phyloP scores from a whole-genome alignment of 768 basidiomycete species.

The Termitomyces sp. region DNA sequence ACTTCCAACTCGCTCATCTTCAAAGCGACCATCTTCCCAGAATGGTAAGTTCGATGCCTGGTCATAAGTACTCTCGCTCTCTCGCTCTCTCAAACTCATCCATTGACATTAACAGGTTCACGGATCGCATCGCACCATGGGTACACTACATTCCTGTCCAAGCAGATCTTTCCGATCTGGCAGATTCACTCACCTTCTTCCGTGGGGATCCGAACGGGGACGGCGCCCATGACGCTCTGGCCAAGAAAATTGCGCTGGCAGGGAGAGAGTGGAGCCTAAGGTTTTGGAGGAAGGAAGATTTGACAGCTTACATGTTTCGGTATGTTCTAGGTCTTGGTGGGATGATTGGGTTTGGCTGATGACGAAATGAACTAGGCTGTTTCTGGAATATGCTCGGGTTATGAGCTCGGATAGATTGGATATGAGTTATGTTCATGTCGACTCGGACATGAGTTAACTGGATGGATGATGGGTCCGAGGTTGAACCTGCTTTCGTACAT shows the following conservation, averaged over 20 bases:
- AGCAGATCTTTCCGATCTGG: conserved; percentile 58
- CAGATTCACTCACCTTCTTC: conserved; percentile 73
- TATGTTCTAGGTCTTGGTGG: conserved; percentile 13
- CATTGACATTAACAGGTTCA: conserved; percentile 36
- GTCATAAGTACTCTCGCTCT: background rate
- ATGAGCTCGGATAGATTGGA: conserved; percentile 41
- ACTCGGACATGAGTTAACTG: background rate
- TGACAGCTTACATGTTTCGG: conserved; percentile 59
- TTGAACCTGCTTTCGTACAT: too few relatives aligned
- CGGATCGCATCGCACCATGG: conserved; percentile 56
- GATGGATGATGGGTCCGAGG: background rate
- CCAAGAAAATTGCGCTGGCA: conserved; percentile 48
- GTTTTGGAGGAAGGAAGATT: conserved; percentile 60
- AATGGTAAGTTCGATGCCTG: conserved; percentile 40
- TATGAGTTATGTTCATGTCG: conserved; percentile 29
- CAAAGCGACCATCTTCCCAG: conserved; percentile 63
- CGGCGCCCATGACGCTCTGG: conserved; percentile 56
- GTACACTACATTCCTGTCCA: conserved; percentile 73
- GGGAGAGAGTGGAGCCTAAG: conserved; percentile 55
- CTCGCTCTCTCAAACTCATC: background rate
- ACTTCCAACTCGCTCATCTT: conserved; percentile 57
- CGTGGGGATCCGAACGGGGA: conserved; percentile 51
- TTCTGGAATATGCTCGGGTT: conserved; percentile 52
- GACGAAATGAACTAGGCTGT: conserved; percentile 30
- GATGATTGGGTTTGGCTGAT: background rate